Evolutionary conservation across 371 early-diverging fungal species (phyloP).

Genomic region (Apophysomyces variabilis): DNA sequence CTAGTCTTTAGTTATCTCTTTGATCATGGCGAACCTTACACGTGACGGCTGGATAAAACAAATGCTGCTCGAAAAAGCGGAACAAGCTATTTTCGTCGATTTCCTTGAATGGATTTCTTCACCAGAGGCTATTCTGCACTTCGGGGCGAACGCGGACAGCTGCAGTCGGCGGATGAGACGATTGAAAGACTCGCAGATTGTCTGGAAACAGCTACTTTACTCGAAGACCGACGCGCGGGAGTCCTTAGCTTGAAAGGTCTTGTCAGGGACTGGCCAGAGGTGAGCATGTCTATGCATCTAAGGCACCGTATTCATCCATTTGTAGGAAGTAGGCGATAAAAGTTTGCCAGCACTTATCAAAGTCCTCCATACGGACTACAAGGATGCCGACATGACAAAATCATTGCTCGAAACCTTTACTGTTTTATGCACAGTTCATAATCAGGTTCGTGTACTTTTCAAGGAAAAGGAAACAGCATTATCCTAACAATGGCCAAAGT

Average conservation of each 20-base stretch:
- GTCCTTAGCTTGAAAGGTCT: conserved; percentile 87
- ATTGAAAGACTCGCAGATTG: conserved; percentile 88
- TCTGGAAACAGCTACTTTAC: conserved; percentile 78
- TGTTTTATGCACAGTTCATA: conserved; percentile 69
- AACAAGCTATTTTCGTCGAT: too few species aligned
- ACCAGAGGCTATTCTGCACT: conserved; percentile 80
- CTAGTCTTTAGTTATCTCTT: too few species aligned
- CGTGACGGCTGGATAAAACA: too few species aligned
- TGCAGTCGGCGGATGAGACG: conserved; percentile 83
- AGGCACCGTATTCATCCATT: background rate
- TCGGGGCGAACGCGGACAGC: conserved; percentile 77
- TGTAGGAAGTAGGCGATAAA: conserved; percentile 83
- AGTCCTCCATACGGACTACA: conserved; percentile 75
- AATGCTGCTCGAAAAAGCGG: too few species aligned
- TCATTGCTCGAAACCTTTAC: conserved; percentile 85
- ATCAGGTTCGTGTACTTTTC: conserved; percentile 26
- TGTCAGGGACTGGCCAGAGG: conserved; percentile 69
- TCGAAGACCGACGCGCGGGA: conserved; percentile 91
- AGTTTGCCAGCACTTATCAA: conserved; percentile 76
- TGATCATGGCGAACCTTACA: too few species aligned
- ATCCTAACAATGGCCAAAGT: conserved; percentile 22
- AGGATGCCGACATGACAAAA: conserved; percentile 84
- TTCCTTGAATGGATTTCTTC: conserved; percentile 76
- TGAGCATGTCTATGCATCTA: conserved; percentile 12
- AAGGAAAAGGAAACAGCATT: background rate